Conservation (phyloP, 805 yeast genomes). For the Diddensiella caesifluorescens region DNA sequence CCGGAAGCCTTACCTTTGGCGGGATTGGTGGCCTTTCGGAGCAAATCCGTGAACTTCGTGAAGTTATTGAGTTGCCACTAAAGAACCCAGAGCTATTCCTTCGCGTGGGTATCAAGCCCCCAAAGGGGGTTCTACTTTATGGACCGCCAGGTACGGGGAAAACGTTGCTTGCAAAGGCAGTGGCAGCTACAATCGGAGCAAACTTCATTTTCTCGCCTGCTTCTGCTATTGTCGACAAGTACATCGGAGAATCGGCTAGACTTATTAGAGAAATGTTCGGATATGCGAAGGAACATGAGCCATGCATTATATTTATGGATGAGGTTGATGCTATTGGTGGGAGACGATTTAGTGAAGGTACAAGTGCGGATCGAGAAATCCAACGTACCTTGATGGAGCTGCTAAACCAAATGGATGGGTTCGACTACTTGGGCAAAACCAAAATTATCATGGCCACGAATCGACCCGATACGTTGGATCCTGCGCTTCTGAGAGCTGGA, state of each 20-base stretch:
- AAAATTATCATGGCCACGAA: slow-evolving; percentile 99
- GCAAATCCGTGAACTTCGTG: slow-evolving; percentile 93
- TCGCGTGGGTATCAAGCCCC: slow-evolving; percentile 97
- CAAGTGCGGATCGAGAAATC: slow-evolving; percentile 97
- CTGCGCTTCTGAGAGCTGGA: slow-evolving; percentile 95
- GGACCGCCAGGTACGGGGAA: slow-evolving; percentile 99
- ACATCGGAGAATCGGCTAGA: slow-evolving; percentile 96
- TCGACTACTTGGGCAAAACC: slow-evolving; percentile 93
- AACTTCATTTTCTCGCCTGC: slow-evolving; percentile 98
- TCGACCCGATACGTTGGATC: slow-evolving; percentile 96
- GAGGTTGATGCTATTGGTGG: slow-evolving; percentile 99
- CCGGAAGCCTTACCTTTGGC: slow-evolving; percentile 92
- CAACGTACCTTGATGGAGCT: slow-evolving; percentile 97
- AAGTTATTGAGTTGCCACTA: slow-evolving; percentile 93
- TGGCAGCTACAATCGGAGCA: slow-evolving; percentile 97
- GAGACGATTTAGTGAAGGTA: slow-evolving; percentile 94
- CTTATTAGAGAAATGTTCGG: slow-evolving; percentile 96
- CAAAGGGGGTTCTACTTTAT: slow-evolving; percentile 91
- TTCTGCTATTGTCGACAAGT: slow-evolving; percentile 94
- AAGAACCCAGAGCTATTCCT: slow-evolving; percentile 94
- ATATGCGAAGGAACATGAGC: slow-evolving; percentile 96
- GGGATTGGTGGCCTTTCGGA: slow-evolving; percentile 96
- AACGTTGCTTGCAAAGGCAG: slow-evolving; percentile 93
- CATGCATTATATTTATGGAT: slow-evolving; percentile 97
- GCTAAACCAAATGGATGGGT: slow-evolving; percentile 97